Conservation (phyloP, 805 yeast species). For the Ogataea trehalophila region DNA sequence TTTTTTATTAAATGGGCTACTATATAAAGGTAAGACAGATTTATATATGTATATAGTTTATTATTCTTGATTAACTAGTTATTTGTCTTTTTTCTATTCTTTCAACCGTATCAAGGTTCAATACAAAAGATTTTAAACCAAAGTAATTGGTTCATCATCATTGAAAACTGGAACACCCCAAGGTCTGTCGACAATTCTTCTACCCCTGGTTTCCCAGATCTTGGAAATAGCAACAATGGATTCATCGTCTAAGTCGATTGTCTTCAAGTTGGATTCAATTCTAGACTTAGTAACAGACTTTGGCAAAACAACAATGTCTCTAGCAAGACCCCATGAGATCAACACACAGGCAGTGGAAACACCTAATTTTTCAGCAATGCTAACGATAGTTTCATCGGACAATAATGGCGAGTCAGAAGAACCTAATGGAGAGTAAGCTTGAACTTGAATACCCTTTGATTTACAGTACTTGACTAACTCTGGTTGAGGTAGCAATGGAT, state of each 20-base stretch:
- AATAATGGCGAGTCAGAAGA: slow-evolving; percentile 50
- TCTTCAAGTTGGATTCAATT: slow-evolving; percentile 36
- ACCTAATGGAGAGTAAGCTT: slow-evolving; percentile 80
- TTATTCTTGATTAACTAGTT: no score
- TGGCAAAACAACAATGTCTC: slow-evolving; percentile 51
- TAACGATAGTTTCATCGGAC: slow-evolving; percentile 36
- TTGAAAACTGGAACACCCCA: slow-evolving; percentile 22
- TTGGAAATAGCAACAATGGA: slow-evolving; percentile 24
- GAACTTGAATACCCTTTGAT: slow-evolving; percentile 48
- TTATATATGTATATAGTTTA: no score
- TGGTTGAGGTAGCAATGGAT: slow-evolving; percentile 63
- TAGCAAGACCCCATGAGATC: slow-evolving; percentile 55
- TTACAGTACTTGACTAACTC: slow-evolving; percentile 51
- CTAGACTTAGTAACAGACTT: slow-evolving; percentile 43
- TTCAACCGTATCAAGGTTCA: not conserved
- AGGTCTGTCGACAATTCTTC: slow-evolving; percentile 12
- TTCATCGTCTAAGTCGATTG: slow-evolving; percentile 31
- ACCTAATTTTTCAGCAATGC: slow-evolving; percentile 39
- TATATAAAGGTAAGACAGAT: no score
- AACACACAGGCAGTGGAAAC: slow-evolving; percentile 47
- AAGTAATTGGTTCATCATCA: slow-evolving; percentile 9
- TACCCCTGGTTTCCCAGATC: slow-evolving; percentile 7
- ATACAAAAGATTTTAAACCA: not conserved
- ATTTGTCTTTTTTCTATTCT: no score
- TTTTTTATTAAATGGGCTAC: no score